These are phyloP conservation scores for Pyrenochaeta sp. DNA, from an alignment of 2,329 filamentous ascomycete genomes.

Conservation along the genomic window DNA sequence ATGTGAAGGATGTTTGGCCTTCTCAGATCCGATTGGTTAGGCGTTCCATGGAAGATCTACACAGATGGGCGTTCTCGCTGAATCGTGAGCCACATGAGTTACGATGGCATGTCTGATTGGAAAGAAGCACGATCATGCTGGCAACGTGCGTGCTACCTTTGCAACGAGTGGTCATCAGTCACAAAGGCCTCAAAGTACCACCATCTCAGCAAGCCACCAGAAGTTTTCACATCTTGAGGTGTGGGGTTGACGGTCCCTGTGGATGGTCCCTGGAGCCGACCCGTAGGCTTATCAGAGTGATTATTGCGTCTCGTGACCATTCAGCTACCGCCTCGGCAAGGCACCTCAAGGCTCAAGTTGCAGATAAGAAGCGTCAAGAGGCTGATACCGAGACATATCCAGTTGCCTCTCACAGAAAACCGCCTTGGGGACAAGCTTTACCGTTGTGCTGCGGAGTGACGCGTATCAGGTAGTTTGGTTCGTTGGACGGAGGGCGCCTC, in stretches of 20 bases:
- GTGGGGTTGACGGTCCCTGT: not conserved
- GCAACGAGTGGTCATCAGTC: not conserved
- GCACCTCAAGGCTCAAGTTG: not conserved
- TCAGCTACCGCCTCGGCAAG: conserved; percentile 8
- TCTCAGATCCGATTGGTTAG: not conserved
- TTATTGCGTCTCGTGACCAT: conserved; percentile 9
- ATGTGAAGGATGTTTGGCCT: not conserved
- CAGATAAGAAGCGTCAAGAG: conserved; percentile 15
- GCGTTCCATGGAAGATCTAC: not conserved
- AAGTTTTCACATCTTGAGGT: too few species aligned
- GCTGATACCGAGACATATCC: conserved; percentile 4
- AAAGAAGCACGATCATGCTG: not conserved
- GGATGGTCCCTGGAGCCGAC: not conserved
- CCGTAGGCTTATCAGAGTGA: not conserved
- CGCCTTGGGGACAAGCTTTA: conserved; percentile 37
- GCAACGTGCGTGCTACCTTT: not conserved
- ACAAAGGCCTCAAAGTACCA: too few species aligned
- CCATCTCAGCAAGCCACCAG: too few species aligned
- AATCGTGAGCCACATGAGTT: not conserved
- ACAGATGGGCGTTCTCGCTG: not conserved
- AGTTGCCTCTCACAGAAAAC: conserved; percentile 17
- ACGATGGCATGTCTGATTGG: not conserved
- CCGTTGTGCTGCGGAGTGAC: conserved; percentile 27
- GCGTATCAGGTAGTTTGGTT: conserved; percentile 17
- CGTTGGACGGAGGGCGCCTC: conserved; percentile 12